Evolutionary conservation across 148 eudicot genomes (phyloP), one percentile per base, ranked within the genome.

Genomic region (Chenopodium formosanum): DNA sequence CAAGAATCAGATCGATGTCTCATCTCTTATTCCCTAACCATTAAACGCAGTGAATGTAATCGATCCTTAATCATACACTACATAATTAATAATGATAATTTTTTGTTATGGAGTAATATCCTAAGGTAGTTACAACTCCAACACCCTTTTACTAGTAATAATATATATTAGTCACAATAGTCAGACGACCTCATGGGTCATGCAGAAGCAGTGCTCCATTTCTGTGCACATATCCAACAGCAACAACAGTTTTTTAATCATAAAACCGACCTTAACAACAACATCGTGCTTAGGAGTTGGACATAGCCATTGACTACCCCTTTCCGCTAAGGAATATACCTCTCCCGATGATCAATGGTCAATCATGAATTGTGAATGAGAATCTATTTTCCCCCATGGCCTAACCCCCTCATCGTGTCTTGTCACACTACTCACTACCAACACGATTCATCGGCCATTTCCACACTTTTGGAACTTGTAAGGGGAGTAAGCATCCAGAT

Each of bases 271-370:
- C 71, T 8, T n/a, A 32, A 71, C 44, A 32, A 71, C 44, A 44
- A 62, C 29, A 56, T 25, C 83, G 78, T 80, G 83, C 83, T 34
- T 81, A 75, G 74, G 53, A 75, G 74, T 73, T 73, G 76, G 76
- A 47, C 58, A 47, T 27, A 23, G 32, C 17, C 27, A 73, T 48
- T 48, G 27, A 16, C 77, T 81, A n/a, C 73, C 69, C 29, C 34
- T 70, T 52, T 53, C n/a, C 16, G 13, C 17, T 4, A 56, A 50
- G 40, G 40, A 50, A 50, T 75, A 29, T 67, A 67, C 70, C 70
- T 4, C 70, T 2, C 1, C 70, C 19, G 13, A 25, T 67, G 37
- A 67, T 67, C 19, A 17, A 56, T 12, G 5, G 4, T 56, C 20
- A 56, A 56, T 25, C 53, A 50, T 50, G 14, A 50, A 67, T 8